Conservation (phyloP, 208 protist genomes). For the Naegleria gruberi region DNA sequence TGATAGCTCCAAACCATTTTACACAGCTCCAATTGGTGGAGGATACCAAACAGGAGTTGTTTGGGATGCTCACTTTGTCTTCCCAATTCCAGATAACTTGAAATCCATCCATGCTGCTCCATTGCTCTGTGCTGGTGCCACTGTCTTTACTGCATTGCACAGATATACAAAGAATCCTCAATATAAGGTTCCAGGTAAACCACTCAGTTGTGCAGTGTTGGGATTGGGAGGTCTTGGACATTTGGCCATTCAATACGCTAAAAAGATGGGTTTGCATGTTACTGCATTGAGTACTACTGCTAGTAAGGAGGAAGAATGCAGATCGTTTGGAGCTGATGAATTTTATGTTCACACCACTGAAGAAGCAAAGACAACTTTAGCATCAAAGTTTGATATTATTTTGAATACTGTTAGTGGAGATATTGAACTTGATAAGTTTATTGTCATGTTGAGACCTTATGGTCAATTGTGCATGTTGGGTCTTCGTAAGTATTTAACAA, state of each 20-base stretch:
- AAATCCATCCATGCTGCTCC: background rate
- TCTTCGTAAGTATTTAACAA: too few relatives aligned
- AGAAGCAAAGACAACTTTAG: background rate
- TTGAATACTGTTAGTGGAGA: background rate
- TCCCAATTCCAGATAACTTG: background rate
- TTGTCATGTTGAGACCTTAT: background rate
- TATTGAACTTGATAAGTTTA: background rate
- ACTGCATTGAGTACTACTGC: background rate
- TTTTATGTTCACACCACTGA: background rate
- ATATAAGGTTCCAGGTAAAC: background rate
- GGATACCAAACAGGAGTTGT: background rate
- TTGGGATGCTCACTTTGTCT: background rate
- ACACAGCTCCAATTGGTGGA: background rate
- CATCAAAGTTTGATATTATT: background rate
- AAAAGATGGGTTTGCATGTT: background rate
- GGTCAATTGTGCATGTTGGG: background rate
- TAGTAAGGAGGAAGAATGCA: background rate
- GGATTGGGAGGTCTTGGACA: background rate
- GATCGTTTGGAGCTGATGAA: background rate
- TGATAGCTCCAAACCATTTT: background rate
- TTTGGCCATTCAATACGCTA: background rate
- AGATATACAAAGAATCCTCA: background rate
- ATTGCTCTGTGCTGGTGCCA: background rate
- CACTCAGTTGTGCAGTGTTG: too few relatives aligned
- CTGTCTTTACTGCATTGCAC: background rate